phyloP scores from a whole-genome alignment of 2,329 filamentous ascomycete species.

The Apiospora hydei region DNA sequence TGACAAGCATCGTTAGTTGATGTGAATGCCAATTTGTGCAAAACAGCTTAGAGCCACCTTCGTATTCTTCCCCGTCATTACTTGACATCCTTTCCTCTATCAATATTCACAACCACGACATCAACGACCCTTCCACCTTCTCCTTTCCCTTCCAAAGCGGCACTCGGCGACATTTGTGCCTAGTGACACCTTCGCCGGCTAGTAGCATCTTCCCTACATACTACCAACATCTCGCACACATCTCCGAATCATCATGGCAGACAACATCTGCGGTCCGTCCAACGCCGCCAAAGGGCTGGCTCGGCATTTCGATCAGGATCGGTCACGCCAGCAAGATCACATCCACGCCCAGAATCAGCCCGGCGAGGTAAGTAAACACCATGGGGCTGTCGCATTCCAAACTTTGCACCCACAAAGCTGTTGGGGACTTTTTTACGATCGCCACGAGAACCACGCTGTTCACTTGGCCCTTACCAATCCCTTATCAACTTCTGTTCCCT shows the following conservation, averaged over 20 bases:
- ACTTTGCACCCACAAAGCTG: not conserved
- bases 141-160: not conserved
- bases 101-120: not conserved
- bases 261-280: conserved; percentile 72
- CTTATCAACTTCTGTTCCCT: not conserved
- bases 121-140: not conserved
- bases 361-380: conserved; percentile 17
- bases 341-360: conserved; percentile 40
- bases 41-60: not conserved
- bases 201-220: not conserved
- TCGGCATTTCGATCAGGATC: conserved; percentile 72
- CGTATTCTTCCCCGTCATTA: conserved; percentile 2
- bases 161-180: not conserved
- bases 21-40: not conserved
- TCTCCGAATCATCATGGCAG: conserved; percentile 45
- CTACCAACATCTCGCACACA: not conserved
- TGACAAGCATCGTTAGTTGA: not conserved
- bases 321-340: conserved; percentile 77
- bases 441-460: not conserved
- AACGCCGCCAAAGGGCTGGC: conserved; percentile 78
- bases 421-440: not conserved
- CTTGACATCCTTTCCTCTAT: not conserved
- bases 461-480: not conserved
- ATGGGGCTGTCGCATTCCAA: not conserved
- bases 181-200: not conserved